Conservation (phyloP, 2,329 filamentous ascomycete species). For the Cordyceps militaris region DNA sequence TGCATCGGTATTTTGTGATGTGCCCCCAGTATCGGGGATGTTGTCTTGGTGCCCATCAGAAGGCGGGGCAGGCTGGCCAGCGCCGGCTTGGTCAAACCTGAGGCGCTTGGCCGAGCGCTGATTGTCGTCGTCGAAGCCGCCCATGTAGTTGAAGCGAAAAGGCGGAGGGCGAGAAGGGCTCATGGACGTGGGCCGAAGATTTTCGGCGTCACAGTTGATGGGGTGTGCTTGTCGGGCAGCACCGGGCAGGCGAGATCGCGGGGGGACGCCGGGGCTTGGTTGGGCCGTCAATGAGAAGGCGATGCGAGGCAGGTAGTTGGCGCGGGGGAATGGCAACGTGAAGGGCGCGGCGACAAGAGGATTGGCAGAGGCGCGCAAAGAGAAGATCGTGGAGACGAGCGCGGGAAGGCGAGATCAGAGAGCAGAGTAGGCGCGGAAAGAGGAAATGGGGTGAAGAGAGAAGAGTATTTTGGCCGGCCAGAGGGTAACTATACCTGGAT, state of each 20-base stretch:
- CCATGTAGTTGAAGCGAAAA: conserved; percentile 4
- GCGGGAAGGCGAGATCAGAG: background rate
- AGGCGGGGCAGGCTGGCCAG: background rate
- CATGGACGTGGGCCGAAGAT: background rate
- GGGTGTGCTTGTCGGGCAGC: background rate
- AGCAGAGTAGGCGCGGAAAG: background rate
- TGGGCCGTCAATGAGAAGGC: background rate
- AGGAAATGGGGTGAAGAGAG: conserved; percentile 3
- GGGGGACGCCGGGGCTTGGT: background rate
- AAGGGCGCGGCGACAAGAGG: background rate
- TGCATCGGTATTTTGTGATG: background rate
- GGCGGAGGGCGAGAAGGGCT: background rate
- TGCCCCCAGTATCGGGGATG: background rate
- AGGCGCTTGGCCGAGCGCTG: conserved; percentile 15
- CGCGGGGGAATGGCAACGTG: background rate
- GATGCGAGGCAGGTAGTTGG: background rate
- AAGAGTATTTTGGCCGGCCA: conserved; percentile 2
- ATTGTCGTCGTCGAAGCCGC: conserved; percentile 1
- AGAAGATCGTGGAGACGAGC: background rate
- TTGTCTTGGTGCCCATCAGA: background rate
- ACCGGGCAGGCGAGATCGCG: background rate
- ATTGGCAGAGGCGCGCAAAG: background rate
- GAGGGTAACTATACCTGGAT: background rate
- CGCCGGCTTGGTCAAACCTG: conserved; percentile 14
- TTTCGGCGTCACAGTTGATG: background rate